These are phyloP conservation scores for Ilyonectria destructans DNA, from an alignment of 2,329 filamentous ascomycete genomes.

Conservation along the genomic window DNA sequence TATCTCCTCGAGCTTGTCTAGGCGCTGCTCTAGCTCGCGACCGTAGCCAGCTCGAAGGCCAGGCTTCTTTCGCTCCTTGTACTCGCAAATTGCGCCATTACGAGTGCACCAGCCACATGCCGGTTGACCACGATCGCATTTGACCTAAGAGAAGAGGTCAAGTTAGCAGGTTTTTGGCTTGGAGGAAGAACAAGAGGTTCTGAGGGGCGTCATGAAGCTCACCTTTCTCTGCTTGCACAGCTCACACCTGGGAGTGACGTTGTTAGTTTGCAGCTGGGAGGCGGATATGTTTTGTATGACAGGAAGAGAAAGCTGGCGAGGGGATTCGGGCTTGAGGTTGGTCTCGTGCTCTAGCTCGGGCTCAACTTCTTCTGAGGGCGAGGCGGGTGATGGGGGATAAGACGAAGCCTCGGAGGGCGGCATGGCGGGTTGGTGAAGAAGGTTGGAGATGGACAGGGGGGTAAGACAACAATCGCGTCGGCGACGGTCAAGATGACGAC, in stretches of 20 bases:
- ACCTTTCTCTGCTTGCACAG: conserved; percentile 88
- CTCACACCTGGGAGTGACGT: conserved; percentile 72
- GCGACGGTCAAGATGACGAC: not conserved
- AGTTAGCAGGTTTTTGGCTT: conserved; percentile 30
- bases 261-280: conserved; percentile 55
- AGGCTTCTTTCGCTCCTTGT: conserved; percentile 79
- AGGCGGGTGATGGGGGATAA: conserved; percentile 37
- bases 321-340: conserved; percentile 31
- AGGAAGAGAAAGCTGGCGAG: conserved; percentile 38
- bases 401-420: conserved; percentile 36
- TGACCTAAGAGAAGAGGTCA: conserved; percentile 66
- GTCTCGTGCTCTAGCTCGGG: conserved; percentile 29
- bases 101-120: conserved; percentile 79
- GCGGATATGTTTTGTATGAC: conserved; percentile 29
- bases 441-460: conserved; percentile 3
- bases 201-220: conserved; percentile 31
- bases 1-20: conserved; percentile 79
- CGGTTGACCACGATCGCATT: conserved; percentile 84
- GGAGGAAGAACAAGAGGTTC: not conserved
- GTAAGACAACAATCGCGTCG: not conserved
- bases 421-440: conserved; percentile 35
- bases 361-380: conserved; percentile 26
- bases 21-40: conserved; percentile 80
- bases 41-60: conserved; percentile 79
- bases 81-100: conserved; percentile 76